Percentiles rank a stretch among this genome's conserved stretches.
Conservation (phyloP, 768 basidiomycete species). For the Podaxis mareebaensis region DNA sequence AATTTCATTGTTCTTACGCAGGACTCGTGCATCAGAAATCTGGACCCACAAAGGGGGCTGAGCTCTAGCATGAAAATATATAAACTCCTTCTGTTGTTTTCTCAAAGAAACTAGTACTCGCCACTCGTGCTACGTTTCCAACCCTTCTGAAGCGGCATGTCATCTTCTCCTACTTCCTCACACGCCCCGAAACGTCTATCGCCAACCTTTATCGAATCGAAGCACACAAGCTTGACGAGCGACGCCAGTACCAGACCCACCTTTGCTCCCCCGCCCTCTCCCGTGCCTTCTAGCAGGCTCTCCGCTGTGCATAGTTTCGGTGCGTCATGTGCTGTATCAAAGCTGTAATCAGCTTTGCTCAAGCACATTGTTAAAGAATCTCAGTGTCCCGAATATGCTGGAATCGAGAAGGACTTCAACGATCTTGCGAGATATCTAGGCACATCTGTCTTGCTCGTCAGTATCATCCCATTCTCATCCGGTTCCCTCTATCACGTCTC, state of each 20-base stretch:
- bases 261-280: not conserved
- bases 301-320: not conserved
- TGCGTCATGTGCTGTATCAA: not conserved
- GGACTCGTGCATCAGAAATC: not conserved
- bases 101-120: not conserved
- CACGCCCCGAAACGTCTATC: not conserved
- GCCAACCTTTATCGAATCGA: not conserved
- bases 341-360: not conserved
- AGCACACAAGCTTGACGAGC: not conserved
- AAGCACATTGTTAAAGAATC: not conserved
- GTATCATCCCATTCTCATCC: not conserved
- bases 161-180: not conserved
- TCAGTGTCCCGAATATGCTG: not conserved
- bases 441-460: conserved; percentile 1
- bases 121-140: not conserved
- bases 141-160: not conserved
- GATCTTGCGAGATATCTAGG: not conserved
- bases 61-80: not conserved
- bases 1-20: not conserved
- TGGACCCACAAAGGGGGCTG: not conserved
- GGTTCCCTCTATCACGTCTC: not conserved
- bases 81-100: not conserved
- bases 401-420: not conserved
- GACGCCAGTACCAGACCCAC: not conserved
- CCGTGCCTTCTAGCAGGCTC: not conserved